phyloP scores from a whole-genome alignment of 2,329 filamentous ascomycete species.

The Pseudocercospora eumusae region DNA sequence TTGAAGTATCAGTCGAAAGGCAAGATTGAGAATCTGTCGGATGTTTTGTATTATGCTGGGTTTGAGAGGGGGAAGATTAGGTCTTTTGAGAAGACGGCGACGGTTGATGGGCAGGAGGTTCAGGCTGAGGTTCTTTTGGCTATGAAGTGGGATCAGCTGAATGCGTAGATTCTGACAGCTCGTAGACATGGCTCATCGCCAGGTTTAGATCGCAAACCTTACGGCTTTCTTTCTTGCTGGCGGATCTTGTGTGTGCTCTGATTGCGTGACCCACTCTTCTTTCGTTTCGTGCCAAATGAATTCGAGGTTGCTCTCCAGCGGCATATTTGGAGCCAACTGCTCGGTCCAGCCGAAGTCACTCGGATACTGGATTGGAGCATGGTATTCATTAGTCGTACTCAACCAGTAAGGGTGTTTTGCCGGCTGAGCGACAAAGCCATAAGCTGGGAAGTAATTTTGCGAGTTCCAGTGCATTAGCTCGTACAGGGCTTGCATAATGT shows the following conservation, averaged over 20 bases:
- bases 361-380: not conserved
- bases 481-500: not conserved
- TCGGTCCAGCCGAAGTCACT: not conserved
- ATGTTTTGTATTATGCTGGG: slow-evolving; percentile 34
- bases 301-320: not conserved
- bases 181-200: too few species aligned
- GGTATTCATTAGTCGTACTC: not conserved
- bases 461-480: not conserved
- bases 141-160: slow-evolving; percentile 36
- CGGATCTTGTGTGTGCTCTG: not conserved
- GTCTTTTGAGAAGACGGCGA: slow-evolving; percentile 27
- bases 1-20: slow-evolving; percentile 32
- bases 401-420: not conserved
- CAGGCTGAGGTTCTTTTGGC: slow-evolving; percentile 34
- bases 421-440: not conserved
- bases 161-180: slow-evolving; percentile 16
- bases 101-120: slow-evolving; percentile 28
- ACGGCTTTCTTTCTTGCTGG: not conserved
- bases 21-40: slow-evolving; percentile 27
- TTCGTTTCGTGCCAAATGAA: not conserved
- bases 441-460: not conserved
- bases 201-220: not conserved
- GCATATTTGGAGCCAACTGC: not conserved
- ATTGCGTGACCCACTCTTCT: not conserved
- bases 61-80: slow-evolving; percentile 35